Percentiles rank a stretch among this genome's conserved stretches.
phyloP scores from a whole-genome alignment of 75 land plant genomes.

The Chamaecyparis obtusa region DNA sequence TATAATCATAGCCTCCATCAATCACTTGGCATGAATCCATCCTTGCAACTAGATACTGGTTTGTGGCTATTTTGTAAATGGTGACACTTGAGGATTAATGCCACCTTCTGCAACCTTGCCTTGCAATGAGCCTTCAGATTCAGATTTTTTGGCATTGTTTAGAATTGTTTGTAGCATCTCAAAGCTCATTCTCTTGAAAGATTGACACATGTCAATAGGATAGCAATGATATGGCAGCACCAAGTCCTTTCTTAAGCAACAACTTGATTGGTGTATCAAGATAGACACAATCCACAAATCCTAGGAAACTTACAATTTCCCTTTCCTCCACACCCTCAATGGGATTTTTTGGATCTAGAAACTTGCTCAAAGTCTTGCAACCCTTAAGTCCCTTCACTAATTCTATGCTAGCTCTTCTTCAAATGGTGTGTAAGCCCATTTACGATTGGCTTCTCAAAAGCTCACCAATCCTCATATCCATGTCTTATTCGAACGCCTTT shows the following conservation, averaged over 20 bases:
- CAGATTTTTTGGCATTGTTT: conserved; percentile 17
- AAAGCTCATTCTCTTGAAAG: conserved; percentile 60
- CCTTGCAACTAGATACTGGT: too few species aligned
- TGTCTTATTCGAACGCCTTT: too few species aligned
- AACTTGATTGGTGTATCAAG: conserved; percentile 68
- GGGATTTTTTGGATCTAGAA: conserved; percentile 87
- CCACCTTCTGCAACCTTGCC: conserved; percentile 24
- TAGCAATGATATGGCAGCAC: conserved; percentile 93
- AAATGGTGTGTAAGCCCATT: too few species aligned
- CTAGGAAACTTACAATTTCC: conserved; percentile 65
- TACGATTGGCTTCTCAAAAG: too few species aligned
- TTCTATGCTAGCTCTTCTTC: too few species aligned
- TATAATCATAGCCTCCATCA: too few species aligned
- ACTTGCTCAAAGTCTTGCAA: conserved; percentile 83
- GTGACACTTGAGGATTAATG: conserved; percentile 18
- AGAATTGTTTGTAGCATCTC: conserved; percentile 44
- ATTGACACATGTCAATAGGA: conserved; percentile 73
- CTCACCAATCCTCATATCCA: too few species aligned
- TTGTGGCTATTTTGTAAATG: conserved; percentile 17
- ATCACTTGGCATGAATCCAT: too few species aligned
- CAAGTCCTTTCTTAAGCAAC: conserved; percentile 73
- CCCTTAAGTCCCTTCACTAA: conserved; percentile 84
- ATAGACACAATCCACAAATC: conserved; percentile 94
- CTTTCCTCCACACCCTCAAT: conserved; percentile 54
- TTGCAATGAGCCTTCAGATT: background rate